Conservation (phyloP, 2,329 filamentous ascomycete species). For the Diplodia intermedia region DNA sequence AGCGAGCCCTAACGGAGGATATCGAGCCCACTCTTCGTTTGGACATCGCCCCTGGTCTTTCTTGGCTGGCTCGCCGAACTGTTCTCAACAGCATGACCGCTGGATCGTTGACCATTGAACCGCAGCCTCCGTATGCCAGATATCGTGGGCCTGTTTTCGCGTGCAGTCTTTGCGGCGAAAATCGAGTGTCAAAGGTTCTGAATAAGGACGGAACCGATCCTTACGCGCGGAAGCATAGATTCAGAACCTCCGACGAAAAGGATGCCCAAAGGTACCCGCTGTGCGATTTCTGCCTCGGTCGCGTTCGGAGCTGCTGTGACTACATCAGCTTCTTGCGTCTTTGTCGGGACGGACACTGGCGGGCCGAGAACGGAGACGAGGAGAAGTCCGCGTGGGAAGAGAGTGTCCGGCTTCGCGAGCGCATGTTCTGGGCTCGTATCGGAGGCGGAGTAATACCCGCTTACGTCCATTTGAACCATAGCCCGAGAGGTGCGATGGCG, state of each 20-base stretch:
- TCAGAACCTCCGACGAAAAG: conserved; percentile 85
- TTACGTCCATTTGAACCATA: conserved; percentile 40
- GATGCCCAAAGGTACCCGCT: conserved; percentile 88
- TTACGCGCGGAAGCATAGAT: conserved; percentile 82
- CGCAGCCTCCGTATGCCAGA: conserved; percentile 60
- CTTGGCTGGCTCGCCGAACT: conserved; percentile 87
- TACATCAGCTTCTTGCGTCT: conserved; percentile 91
- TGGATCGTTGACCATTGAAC: conserved; percentile 87
- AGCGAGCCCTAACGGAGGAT: conserved; percentile 85
- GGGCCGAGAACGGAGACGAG: conserved; percentile 80
- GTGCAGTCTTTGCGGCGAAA: conserved; percentile 90
- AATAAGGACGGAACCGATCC: conserved; percentile 49
- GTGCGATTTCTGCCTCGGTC: conserved; percentile 84
- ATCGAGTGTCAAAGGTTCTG: conserved; percentile 52
- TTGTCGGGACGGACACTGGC: conserved; percentile 90
- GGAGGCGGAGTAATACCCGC: conserved; percentile 88
- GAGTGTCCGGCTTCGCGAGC: conserved; percentile 83
- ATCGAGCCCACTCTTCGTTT: conserved; percentile 92
- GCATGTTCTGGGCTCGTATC: conserved; percentile 96
- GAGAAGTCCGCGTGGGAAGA: conserved; percentile 95
- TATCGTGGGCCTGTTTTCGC: conserved; percentile 66
- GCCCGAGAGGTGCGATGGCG: conserved; percentile 40
- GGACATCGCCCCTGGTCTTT: conserved; percentile 87
- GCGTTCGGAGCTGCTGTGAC: conserved; percentile 87
- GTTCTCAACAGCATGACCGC: conserved; percentile 84